These are phyloP conservation scores for Phytopythium cucurbitacearum DNA, from an alignment of 352 stramenopile species.

Conservation along the genomic window DNA sequence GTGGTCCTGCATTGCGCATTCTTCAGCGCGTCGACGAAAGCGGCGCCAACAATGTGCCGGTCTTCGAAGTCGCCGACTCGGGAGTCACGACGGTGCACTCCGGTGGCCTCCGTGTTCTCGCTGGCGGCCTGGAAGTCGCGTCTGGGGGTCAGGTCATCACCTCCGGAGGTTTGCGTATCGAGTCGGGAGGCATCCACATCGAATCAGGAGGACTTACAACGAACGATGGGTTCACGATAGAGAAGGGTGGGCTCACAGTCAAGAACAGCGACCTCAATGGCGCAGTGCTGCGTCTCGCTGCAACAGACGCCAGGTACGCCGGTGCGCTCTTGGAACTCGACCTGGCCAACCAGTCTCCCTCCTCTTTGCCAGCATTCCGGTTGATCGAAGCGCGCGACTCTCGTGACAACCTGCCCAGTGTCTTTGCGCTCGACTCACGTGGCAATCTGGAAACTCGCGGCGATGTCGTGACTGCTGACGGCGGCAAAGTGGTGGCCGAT, in stretches of 20 bases:
- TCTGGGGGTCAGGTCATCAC: conserved; percentile 59
- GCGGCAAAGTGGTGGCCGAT: conserved; percentile 40
- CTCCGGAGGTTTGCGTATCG: conserved; percentile 49
- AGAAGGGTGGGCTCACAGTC: conserved; percentile 56
- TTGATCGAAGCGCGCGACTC: conserved; percentile 33
- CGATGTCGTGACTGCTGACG: conserved; percentile 40
- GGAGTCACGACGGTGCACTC: conserved; percentile 48
- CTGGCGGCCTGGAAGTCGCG: conserved; percentile 46
- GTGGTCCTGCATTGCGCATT: conserved; percentile 14
- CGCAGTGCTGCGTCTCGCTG: conserved; percentile 33
- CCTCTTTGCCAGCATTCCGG: conserved; percentile 22
- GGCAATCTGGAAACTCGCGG: conserved; percentile 43
- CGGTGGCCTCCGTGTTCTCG: conserved; percentile 43
- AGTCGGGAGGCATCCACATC: conserved; percentile 52
- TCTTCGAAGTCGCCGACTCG: conserved; percentile 56
- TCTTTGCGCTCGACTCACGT: conserved; percentile 45
- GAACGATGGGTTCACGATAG: conserved; percentile 47
- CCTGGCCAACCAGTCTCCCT: conserved; percentile 17
- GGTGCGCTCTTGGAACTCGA: conserved; percentile 48
- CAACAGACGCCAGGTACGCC: conserved; percentile 44
- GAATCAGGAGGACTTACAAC: conserved; percentile 47
- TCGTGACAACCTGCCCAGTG: conserved; percentile 2
- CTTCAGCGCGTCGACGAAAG: conserved; percentile 15
- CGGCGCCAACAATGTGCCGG: conserved; percentile 14
- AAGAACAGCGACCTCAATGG: conserved; percentile 40